Evolutionary conservation across 495 filamentous ascomycete genomes (phyloP), one percentile per base, ranked within the genome.

Genomic region (Pseudomonodictys pantanalensis): DNA sequence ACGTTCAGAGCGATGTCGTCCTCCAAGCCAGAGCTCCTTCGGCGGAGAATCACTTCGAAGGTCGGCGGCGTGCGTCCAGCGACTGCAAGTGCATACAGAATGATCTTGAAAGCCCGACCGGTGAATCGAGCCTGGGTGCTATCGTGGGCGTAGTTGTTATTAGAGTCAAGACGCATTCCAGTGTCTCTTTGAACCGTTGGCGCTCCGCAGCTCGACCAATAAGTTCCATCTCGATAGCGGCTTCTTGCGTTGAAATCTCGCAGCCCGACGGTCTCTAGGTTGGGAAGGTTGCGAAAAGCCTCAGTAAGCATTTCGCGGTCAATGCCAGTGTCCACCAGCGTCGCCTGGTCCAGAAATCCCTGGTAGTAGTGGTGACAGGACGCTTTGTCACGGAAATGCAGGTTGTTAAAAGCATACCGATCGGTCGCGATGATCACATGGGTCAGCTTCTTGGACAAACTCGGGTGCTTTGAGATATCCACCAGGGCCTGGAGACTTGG

Each of bases 401-500:
- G 29, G 1, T 20, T 52, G 20, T 18, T 58, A 61, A 48, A 9
- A 20, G 3, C 33, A 49, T 42, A 68, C 22, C 51, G 59, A 41
- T 82, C 77, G 5, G 77, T 56, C 9, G 68, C 68, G 39, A 83
- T 76, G 56, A 80, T 77, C 53, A 83, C 71, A 66, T 80, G 74
- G 1, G 52, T 75, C 10, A 84, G 62, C 30, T 52, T 62, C 1
- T 62, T 52, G 0, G 73, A 72, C 1, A 83, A 51, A n/a, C 66
- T 70, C 15, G 60, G 33, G 24, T 73, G 73, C 8, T 76, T 75
- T n/a, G 81, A 74, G 48, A 84, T 84, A 55, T 78, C 76, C 26
- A 81, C 62, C 23, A 84, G 73, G 0, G 77, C 71, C 55, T 76
- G 65, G 3, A 84, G 72, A 59, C 78, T 80, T 47, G 67, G 68